phyloP scores from a whole-genome alignment of 192 early-diverging fungal species.

The Umbelopsis ramanniana region DNA sequence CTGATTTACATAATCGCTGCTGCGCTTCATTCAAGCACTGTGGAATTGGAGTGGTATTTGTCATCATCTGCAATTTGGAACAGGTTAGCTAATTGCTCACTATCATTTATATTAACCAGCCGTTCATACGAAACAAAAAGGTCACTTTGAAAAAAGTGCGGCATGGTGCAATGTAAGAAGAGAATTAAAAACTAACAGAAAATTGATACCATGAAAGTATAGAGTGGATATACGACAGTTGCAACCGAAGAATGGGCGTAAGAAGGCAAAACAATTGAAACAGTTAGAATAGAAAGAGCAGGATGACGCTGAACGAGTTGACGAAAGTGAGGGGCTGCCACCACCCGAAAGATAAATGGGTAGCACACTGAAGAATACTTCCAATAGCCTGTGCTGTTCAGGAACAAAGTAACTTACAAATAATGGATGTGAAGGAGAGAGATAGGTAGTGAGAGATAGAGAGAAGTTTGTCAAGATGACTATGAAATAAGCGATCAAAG shows the following conservation, averaged over 20 bases:
- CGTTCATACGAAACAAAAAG: constrained; percentile 11
- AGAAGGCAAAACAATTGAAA: neutral
- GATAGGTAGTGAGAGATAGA: neutral
- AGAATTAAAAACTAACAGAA: constrained; percentile 17
- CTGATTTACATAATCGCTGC: constrained; percentile 16
- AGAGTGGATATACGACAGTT: neutral
- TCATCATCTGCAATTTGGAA: neutral
- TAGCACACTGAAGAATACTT: neutral
- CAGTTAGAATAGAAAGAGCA: neutral
- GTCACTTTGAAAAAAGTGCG: constrained; percentile 13
- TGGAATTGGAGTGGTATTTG: neutral
- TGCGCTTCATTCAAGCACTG: constrained; percentile 18
- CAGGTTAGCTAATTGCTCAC: neutral
- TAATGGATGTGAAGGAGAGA: neutral
- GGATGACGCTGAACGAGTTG: neutral
- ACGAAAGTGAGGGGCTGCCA: neutral
- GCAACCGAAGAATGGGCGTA: constrained; percentile 11
- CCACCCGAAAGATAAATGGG: constrained; percentile 1
- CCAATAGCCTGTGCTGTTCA: neutral
- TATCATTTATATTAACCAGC: neutral
- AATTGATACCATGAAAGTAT: constrained; percentile 11
- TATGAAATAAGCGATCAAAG: neutral
- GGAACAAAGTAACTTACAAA: constrained; percentile 22
- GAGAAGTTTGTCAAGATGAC: neutral
- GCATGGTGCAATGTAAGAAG: neutral